A percentile compares a stretch with the other conserved stretches of the same genome.
Conservation (phyloP, 257 asterid species). For the Paulownia fortunei region DNA sequence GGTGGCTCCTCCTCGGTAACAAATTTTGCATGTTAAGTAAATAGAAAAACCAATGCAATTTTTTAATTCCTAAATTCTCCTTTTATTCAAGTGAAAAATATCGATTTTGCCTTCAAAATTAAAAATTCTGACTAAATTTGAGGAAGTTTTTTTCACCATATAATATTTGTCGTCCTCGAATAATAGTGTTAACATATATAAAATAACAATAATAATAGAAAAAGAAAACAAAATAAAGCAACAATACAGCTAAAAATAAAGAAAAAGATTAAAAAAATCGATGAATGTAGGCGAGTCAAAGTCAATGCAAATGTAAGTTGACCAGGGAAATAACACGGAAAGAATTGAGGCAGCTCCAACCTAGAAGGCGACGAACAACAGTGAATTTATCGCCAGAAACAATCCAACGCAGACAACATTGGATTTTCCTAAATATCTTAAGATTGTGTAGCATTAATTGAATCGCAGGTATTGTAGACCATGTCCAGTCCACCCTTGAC, state of each 20-base stretch:
- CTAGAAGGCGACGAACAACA: neutral
- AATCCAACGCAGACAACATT: neutral
- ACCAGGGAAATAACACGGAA: conserved; percentile 3
- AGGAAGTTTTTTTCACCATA: too few relatives aligned
- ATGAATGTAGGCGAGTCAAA: neutral
- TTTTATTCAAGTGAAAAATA: too few relatives aligned
- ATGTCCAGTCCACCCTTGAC: neutral
- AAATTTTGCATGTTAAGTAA: too few relatives aligned
- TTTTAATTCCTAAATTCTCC: too few relatives aligned
- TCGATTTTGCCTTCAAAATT: too few relatives aligned
- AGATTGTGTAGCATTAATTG: neutral
- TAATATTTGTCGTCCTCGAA: too few relatives aligned
- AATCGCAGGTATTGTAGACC: conserved; percentile 2
- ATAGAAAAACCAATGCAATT: too few relatives aligned
- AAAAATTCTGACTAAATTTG: too few relatives aligned
- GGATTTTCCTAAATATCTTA: neutral
- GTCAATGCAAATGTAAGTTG: conserved; percentile 24
- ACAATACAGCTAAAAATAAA: too few relatives aligned
- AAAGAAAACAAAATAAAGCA: neutral
- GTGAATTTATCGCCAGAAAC: neutral
- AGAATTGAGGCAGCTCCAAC: neutral
- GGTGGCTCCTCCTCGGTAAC: too few relatives aligned
- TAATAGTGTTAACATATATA: neutral
- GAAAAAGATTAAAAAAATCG: neutral
- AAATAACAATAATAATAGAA: neutral